These are phyloP conservation scores for Ascochyta clinopodiicola DNA, from an alignment of 2,329 filamentous ascomycete species.

Conservation along the genomic window DNA sequence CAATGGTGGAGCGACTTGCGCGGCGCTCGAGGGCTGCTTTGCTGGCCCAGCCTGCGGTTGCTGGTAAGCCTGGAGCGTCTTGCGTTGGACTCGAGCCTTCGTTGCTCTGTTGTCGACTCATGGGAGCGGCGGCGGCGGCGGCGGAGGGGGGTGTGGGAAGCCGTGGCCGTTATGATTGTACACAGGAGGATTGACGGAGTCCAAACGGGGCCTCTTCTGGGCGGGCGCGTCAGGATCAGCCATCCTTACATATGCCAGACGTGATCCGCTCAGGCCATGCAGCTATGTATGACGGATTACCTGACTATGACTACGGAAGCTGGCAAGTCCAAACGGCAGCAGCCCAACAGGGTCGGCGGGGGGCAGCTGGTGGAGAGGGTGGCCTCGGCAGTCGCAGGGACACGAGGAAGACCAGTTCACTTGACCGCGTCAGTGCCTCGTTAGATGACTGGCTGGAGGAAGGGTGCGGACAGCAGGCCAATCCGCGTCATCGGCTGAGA, in stretches of 20 bases:
- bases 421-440: constrained; percentile 36
- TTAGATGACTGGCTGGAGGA: constrained; percentile 35
- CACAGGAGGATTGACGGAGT: constrained; percentile 42
- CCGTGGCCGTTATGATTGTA: constrained; percentile 42
- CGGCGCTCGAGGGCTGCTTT: constrained; percentile 71
- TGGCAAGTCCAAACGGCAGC: constrained; percentile 32
- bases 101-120: constrained; percentile 79
- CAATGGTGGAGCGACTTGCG: constrained; percentile 81
- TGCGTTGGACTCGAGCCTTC: constrained; percentile 66
- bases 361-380: constrained; percentile 31
- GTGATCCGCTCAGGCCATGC: constrained; percentile 50
- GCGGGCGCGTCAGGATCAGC: constrained; percentile 49
- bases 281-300: constrained; percentile 40
- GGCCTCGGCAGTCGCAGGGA: constrained; percentile 42
- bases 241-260: constrained; percentile 48
- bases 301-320: constrained; percentile 24
- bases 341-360: constrained; percentile 34
- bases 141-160: constrained; percentile 40
- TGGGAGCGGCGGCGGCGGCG: constrained; percentile 53
- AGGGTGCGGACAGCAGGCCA: constrained; percentile 36
- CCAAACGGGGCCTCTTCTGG: constrained; percentile 49
- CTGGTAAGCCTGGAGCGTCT: constrained; percentile 88
- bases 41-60: constrained; percentile 91
- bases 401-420: constrained; percentile 37
- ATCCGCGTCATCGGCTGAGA: constrained; percentile 46